Evolutionary conservation across 2,329 filamentous ascomycete genomes (phyloP).

Genomic region (Exophiala sp.): DNA sequence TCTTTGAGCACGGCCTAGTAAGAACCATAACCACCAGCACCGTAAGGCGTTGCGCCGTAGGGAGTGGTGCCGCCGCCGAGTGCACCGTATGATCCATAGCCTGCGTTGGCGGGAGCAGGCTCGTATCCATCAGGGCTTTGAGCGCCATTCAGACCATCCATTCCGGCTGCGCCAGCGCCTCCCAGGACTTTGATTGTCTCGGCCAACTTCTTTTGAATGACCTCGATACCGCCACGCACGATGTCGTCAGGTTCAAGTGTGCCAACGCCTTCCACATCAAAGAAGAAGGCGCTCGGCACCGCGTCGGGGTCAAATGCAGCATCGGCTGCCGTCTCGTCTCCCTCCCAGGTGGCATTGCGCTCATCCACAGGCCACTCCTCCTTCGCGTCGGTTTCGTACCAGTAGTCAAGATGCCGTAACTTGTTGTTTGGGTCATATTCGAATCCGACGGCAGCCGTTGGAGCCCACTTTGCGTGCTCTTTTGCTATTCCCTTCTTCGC

Average conservation of each 20-base stretch:
- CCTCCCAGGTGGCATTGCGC: slow-evolving; percentile 61
- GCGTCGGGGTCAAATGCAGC: slow-evolving; percentile 89
- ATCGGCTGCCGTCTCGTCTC: slow-evolving; percentile 74
- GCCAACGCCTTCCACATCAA: slow-evolving; percentile 84
- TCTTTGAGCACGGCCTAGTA: slow-evolving; percentile 5
- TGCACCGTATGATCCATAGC: slow-evolving; percentile 61
- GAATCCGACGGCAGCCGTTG: slow-evolving; percentile 85
- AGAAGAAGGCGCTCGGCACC: slow-evolving; percentile 78
- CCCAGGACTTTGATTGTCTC: slow-evolving; percentile 59
- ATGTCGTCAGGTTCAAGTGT: slow-evolving; percentile 85
- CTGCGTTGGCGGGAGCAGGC: slow-evolving; percentile 39
- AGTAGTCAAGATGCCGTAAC: slow-evolving; percentile 82
- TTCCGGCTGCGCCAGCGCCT: slow-evolving; percentile 41
- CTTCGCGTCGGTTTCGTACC: slow-evolving; percentile 80
- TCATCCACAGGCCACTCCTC: slow-evolving; percentile 67
- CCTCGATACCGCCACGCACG: slow-evolving; percentile 79
- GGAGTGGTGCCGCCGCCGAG: slow-evolving; percentile 49
- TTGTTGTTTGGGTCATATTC: slow-evolving; percentile 99
- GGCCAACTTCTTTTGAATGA: slow-evolving; percentile 85
- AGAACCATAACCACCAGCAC: slow-evolving; percentile 25
- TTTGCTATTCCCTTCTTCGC: slow-evolving; percentile 98
- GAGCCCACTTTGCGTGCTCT: slow-evolving; percentile 97
- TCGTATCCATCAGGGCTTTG: slow-evolving; percentile 50
- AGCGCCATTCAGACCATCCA: slow-evolving; percentile 40
- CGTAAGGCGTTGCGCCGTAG: slow-evolving; percentile 57